A percentile compares a stretch with the other conserved stretches of the same genome.
Evolutionary conservation across 345 rosid genomes (phyloP).

Genomic region (Streptanthus diversifolius): DNA sequence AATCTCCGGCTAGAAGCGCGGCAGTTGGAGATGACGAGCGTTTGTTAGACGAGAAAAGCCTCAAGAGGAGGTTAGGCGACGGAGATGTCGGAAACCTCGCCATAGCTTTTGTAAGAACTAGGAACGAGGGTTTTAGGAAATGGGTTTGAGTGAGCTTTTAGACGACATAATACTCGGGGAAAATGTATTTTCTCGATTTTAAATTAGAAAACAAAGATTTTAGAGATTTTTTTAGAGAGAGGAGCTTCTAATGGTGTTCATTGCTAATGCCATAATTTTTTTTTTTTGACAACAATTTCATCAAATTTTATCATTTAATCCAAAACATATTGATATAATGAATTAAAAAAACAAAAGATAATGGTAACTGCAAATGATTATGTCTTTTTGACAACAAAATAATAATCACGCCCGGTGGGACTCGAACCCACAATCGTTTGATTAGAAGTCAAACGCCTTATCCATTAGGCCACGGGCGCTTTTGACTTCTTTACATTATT

Average conservation of each 20-base stretch:
- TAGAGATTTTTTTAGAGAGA: not conserved
- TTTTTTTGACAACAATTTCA: too few species aligned
- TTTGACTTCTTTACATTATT: not conserved
- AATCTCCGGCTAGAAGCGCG: constrained; percentile 56
- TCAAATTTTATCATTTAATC: too few species aligned
- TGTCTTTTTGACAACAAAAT: not conserved
- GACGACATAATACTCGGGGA: not conserved
- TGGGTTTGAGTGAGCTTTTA: constrained; percentile 7
- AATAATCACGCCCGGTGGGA: constrained; percentile 54
- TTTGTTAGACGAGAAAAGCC: constrained; percentile 36
- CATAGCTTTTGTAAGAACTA: constrained; percentile 38
- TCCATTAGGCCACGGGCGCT: constrained; percentile 73
- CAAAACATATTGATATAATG: too few species aligned
- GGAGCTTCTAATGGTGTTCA: too few species aligned
- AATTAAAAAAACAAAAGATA: too few species aligned
- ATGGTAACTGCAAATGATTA: too few species aligned
- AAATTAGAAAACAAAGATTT: not conserved
- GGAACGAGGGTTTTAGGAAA: constrained; percentile 27
- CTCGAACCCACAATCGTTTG: constrained; percentile 87
- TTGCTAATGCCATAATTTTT: too few species aligned
- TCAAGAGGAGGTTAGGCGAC: constrained; percentile 46
- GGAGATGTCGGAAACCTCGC: constrained; percentile 47
- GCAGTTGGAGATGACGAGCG: constrained; percentile 42
- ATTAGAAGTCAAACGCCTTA: constrained; percentile 82
- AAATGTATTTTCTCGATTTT: not conserved